Percentiles rank a stretch among this genome's conserved stretches.
These are phyloP conservation scores for Diaporthe sp. DNA, from an alignment of 2,329 filamentous ascomycete species.

Conservation along the genomic window DNA sequence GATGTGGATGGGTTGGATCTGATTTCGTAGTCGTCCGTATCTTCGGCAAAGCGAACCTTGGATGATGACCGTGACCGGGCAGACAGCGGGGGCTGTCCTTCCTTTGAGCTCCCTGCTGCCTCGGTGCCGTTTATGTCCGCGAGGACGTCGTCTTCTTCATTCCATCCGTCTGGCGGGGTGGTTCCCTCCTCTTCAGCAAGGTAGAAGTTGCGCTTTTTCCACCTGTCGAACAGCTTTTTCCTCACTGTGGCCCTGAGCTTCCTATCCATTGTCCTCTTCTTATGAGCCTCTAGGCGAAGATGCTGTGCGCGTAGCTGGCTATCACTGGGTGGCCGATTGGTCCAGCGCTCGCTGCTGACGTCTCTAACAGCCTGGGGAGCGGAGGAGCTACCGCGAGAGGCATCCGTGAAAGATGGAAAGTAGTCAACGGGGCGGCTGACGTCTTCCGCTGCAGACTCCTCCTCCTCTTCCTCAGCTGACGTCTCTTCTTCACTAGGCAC, in stretches of 20 bases:
- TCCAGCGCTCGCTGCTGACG: constrained; percentile 42
- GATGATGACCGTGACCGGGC: constrained; percentile 79
- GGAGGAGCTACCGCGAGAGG: constrained; percentile 14
- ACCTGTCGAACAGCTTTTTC: constrained; percentile 73
- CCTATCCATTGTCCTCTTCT: constrained; percentile 50
- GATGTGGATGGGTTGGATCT: constrained; percentile 79
- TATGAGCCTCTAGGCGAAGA: constrained; percentile 46
- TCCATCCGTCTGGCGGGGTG: constrained; percentile 71
- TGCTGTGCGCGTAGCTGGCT: constrained; percentile 53
- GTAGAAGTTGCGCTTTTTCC: constrained; percentile 83
- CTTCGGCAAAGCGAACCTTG: constrained; percentile 81
- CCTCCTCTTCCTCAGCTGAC: constrained; percentile 37
- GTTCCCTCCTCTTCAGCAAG: constrained; percentile 87
- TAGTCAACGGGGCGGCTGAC: constrained; percentile 24
- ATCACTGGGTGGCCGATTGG: constrained; percentile 49
- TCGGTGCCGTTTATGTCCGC: constrained; percentile 47
- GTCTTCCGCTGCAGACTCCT: constrained; percentile 33
- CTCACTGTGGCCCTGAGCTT: constrained; percentile 54
- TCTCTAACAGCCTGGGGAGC: constrained; percentile 21
- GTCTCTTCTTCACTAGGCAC: constrained; percentile 33
- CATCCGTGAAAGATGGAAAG: constrained; percentile 4
- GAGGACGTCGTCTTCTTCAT: constrained; percentile 68
- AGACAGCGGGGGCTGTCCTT: constrained; percentile 51
- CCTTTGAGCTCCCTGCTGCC: constrained; percentile 56
- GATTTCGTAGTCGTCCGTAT: constrained; percentile 75